These are phyloP conservation scores for Puccinellia tenuiflora DNA, from an alignment of 176 grass and related monocot species.

Conservation along the genomic window DNA sequence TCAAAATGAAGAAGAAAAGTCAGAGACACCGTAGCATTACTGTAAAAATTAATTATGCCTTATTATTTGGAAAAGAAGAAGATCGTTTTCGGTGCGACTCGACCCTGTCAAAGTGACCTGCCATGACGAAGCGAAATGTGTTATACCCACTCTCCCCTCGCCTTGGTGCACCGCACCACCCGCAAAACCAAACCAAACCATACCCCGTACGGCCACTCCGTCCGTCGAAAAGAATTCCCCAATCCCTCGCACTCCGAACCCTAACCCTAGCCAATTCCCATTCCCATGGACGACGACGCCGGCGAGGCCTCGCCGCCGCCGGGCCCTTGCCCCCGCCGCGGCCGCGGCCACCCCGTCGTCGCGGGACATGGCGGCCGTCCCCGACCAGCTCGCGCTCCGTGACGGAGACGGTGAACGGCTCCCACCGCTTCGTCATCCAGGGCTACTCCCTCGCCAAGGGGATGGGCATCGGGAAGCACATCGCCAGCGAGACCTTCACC, in stretches of 20 bases:
- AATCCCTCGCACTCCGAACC: neutral
- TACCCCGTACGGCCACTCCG: neutral
- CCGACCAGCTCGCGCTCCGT: conserved; percentile 86
- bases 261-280: conserved; percentile 31
- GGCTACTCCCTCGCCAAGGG: conserved; percentile 67
- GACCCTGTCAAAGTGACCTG: too few relatives aligned
- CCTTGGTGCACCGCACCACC: neutral
- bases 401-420: conserved; percentile 66
- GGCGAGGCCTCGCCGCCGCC: conserved; percentile 35
- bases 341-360: neutral
- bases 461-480: conserved; percentile 61
- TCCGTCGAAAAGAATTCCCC: neutral
- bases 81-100: too few relatives aligned
- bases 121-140: too few relatives aligned
- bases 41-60: too few relatives aligned
- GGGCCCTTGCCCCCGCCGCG: neutral
- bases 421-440: conserved; percentile 65
- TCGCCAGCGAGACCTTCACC: conserved; percentile 58
- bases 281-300: conserved; percentile 36
- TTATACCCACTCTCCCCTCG: too few relatives aligned
- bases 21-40: too few relatives aligned
- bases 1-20: too few relatives aligned
- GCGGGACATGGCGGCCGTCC: conserved; percentile 53
- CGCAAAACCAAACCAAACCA: neutral
- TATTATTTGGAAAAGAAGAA: too few relatives aligned